Conservation (phyloP, 169 alveolate genomes). For the Plasmodium sp. region DNA sequence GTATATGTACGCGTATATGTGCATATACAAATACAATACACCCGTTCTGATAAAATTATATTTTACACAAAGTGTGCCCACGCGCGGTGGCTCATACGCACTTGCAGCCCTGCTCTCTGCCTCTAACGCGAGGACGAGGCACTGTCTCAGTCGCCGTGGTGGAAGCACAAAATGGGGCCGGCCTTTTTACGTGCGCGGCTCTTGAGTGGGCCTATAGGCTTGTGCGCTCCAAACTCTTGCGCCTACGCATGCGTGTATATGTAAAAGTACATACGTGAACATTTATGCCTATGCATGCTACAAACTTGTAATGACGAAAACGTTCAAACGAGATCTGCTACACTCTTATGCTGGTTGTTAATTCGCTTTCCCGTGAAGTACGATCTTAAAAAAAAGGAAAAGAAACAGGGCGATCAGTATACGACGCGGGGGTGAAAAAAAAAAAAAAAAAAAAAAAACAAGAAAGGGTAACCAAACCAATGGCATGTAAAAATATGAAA, state of each 20-base stretch:
- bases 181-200: background rate
- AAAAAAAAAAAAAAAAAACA: background rate
- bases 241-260: constrained; percentile 1
- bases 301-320: background rate
- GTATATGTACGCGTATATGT: background rate
- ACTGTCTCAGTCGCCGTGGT: background rate
- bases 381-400: background rate
- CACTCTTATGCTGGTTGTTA: background rate
- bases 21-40: background rate
- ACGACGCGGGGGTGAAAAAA: background rate
- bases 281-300: background rate
- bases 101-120: background rate
- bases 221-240: background rate
- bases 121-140: background rate
- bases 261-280: background rate
- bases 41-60: background rate
- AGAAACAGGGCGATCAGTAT: background rate
- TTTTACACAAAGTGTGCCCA: constrained; percentile 17
- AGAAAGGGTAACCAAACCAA: background rate
- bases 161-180: background rate
- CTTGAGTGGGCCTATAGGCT: background rate
- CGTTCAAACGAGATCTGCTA: background rate
- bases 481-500: background rate
- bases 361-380: background rate
- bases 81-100: background rate